Conservation (phyloP, 2,329 filamentous ascomycete genomes). For the Colletotrichum sp. region DNA sequence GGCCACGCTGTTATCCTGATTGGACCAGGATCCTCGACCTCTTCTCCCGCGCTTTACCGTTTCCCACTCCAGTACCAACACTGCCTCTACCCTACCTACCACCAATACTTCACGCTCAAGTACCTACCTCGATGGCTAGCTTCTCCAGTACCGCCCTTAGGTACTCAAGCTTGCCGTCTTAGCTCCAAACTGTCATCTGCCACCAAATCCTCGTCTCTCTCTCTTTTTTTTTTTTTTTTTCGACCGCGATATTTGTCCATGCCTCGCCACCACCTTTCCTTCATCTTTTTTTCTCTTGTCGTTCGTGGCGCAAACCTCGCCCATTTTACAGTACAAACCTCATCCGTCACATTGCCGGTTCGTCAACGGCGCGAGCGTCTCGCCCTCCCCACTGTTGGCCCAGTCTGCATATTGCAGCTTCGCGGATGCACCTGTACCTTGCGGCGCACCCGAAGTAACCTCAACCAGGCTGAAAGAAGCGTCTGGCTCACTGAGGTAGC, state of each 20-base stretch:
- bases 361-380: not conserved
- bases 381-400: not conserved
- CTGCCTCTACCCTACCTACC: not conserved
- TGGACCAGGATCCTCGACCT: not conserved
- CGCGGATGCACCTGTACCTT: not conserved
- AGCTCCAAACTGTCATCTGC: not conserved
- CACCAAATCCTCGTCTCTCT: not conserved
- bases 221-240: not conserved
- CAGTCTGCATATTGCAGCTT: not conserved
- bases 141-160: not conserved
- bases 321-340: not conserved
- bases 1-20: constrained; percentile 11
- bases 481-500: not conserved
- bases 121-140: not conserved
- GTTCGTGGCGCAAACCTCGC: not conserved
- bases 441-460: not conserved
- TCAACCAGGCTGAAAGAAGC: not conserved
- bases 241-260: not conserved
- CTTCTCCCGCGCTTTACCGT: constrained; percentile 10
- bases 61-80: constrained; percentile 3
- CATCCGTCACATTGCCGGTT: not conserved
- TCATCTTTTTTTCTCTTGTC: not conserved
- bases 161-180: not conserved
- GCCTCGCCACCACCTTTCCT: not conserved
- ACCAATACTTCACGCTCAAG: not conserved